Evolutionary conservation across 768 basidiomycete genomes (phyloP).

Genomic region (Pulveroboletus sp.): DNA sequence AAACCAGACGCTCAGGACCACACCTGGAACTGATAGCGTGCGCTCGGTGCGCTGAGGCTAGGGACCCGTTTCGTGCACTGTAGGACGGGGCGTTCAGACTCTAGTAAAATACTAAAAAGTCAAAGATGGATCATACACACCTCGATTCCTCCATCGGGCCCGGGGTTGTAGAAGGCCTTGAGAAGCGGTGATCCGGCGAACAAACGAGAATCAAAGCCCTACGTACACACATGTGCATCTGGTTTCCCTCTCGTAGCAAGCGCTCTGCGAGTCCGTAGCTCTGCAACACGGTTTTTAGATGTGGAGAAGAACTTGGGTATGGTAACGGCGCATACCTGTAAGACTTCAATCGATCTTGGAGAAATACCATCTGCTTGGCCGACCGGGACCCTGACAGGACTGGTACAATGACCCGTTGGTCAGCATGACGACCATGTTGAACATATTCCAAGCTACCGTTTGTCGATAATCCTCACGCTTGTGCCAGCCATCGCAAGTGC

Average conservation of each 20-base stretch:
- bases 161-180: not conserved
- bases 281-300: no score
- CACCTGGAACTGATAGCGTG: constrained; percentile 71
- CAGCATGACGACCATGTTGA: not conserved
- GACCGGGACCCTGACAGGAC: not conserved
- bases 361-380: not conserved
- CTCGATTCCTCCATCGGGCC: not conserved
- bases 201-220: no score
- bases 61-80: constrained; percentile 38
- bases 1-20: not conserved
- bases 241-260: no score
- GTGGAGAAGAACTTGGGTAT: no score
- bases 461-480: not conserved
- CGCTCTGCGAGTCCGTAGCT: no score
- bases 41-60: constrained; percentile 59
- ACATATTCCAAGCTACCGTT: not conserved
- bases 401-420: no score
- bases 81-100: not conserved
- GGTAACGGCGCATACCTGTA: no score
- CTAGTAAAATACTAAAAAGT: not conserved
- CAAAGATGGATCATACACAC: no score
- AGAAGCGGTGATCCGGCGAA: not conserved
- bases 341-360: no score
- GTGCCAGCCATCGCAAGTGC: not conserved
- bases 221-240: no score